Evolutionary conservation across 345 rosid species (phyloP).

Genomic region (Salix exigua): DNA sequence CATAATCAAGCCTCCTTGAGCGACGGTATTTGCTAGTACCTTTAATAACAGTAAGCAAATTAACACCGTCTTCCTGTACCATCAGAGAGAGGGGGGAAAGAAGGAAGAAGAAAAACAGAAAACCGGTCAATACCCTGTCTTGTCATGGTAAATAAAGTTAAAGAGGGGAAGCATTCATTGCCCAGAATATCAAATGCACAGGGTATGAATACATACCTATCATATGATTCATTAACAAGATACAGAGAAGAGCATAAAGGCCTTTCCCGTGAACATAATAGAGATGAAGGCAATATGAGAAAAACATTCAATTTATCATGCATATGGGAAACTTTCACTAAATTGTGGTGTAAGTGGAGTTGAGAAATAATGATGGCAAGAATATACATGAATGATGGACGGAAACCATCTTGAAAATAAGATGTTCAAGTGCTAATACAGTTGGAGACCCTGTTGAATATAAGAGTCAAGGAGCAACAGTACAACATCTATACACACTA

Average conservation of each 20-base stretch:
- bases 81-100: neutral
- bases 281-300: too few relatives aligned
- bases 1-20: slow-evolving; percentile 47
- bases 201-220: neutral
- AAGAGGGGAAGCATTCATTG: neutral
- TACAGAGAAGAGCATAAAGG: too few relatives aligned
- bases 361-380: too few relatives aligned
- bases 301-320: too few relatives aligned
- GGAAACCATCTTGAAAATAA: too few relatives aligned
- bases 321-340: too few relatives aligned
- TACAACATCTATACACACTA: neutral
- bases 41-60: slow-evolving; percentile 67
- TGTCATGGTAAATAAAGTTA: neutral
- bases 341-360: too few relatives aligned
- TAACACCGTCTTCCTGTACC: slow-evolving; percentile 64
- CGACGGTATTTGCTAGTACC: slow-evolving; percentile 64
- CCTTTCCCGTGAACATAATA: too few relatives aligned
- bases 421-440: too few relatives aligned
- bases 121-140: neutral
- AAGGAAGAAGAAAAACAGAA: neutral
- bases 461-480: neutral
- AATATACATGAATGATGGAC: too few relatives aligned
- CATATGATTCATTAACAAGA: neutral
- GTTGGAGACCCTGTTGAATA: too few relatives aligned
- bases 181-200: neutral